Percentiles rank a stretch among this genome's conserved stretches.
These are phyloP conservation scores for Cardamine resedifolia DNA, from an alignment of 345 rosid genomes.

Conservation along the genomic window DNA sequence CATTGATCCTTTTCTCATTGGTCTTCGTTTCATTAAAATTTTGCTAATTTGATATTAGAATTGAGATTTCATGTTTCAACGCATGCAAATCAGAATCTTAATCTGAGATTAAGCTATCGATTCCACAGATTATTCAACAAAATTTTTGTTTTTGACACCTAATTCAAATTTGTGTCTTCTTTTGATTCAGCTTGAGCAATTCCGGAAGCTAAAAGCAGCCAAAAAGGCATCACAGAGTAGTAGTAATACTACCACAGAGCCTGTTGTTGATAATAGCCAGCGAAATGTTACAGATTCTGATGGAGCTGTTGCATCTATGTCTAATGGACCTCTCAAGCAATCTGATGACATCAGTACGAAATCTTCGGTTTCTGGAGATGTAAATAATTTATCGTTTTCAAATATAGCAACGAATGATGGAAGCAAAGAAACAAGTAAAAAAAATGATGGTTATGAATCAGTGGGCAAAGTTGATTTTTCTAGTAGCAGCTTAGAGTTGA, in stretches of 20 bases:
- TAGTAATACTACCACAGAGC: constrained; percentile 30
- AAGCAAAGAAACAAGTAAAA: constrained; percentile 37
- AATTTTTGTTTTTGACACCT: not conserved
- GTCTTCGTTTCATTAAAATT: not conserved
- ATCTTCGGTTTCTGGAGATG: constrained; percentile 32
- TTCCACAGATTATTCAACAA: not conserved
- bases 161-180: not conserved
- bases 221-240: constrained; percentile 53
- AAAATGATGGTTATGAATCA: constrained; percentile 40
- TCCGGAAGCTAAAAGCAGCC: constrained; percentile 94
- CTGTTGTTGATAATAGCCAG: constrained; percentile 46
- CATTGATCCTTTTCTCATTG: constrained; percentile 7
- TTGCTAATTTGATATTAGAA: not conserved
- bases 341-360: constrained; percentile 24
- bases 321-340: constrained; percentile 36
- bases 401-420: constrained; percentile 33
- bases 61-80: constrained; percentile 5
- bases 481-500: constrained; percentile 39
- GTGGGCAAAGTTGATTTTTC: constrained; percentile 34
- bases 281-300: constrained; percentile 45
- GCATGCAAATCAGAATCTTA: constrained; percentile 16
- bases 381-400: constrained; percentile 37
- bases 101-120: not conserved
- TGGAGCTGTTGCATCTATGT: constrained; percentile 51
- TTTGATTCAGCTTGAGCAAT: constrained; percentile 77